phyloP scores from a whole-genome alignment of 148 eudicot species.

The Euryodendron excelsum region DNA sequence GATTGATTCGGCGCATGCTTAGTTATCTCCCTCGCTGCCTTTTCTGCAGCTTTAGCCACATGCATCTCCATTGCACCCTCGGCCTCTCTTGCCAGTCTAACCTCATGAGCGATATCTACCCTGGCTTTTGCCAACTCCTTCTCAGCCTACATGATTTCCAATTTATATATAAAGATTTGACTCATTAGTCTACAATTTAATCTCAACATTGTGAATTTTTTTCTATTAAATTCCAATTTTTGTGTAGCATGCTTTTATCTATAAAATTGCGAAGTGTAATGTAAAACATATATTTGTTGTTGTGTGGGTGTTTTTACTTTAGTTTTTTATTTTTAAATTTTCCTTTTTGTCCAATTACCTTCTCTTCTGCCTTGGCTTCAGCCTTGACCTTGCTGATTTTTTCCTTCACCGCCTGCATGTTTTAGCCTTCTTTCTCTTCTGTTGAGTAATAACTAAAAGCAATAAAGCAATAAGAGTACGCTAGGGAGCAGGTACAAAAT shows the following conservation, averaged over 20 bases:
- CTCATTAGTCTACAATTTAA: background rate
- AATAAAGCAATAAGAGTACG: background rate
- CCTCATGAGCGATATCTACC: slow-evolving; percentile 54
- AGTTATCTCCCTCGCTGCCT: slow-evolving; percentile 25
- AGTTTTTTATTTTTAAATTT: too few species aligned
- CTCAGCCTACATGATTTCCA: slow-evolving; percentile 39
- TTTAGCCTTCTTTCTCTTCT: slow-evolving; percentile 5
- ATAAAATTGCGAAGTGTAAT: too few species aligned
- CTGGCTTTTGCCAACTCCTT: slow-evolving; percentile 52
- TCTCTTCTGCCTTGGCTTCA: slow-evolving; percentile 62
- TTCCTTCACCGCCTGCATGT: slow-evolving; percentile 70
- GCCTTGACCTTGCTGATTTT: slow-evolving; percentile 53
- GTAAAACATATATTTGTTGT: too few species aligned
- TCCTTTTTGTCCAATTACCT: too few species aligned
- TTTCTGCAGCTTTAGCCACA: slow-evolving; percentile 49
- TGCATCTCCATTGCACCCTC: slow-evolving; percentile 62
- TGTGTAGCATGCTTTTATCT: too few species aligned
- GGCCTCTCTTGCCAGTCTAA: slow-evolving; percentile 61
- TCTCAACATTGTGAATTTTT: too few species aligned
- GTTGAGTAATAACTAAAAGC: background rate
- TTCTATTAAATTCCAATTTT: too few species aligned
- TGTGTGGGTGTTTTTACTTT: too few species aligned
- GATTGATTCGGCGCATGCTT: too few species aligned
- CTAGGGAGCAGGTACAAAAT: background rate
- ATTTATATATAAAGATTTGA: background rate